phyloP scores from a whole-genome alignment of 1,284 basidiomycete species.

The Cryptococcus sp. region DNA sequence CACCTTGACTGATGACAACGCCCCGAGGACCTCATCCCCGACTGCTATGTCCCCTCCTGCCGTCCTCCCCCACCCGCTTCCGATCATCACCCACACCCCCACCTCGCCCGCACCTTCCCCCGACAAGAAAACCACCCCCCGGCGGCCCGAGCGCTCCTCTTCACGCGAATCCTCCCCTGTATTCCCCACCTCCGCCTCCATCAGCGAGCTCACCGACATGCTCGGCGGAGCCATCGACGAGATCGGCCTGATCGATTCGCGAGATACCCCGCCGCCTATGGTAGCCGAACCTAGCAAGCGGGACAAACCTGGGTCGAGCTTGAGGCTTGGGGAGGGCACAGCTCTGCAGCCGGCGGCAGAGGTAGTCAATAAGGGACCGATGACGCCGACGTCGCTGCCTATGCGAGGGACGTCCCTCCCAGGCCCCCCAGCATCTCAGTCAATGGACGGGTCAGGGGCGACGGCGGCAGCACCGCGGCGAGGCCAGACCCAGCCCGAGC shows the following conservation, averaged over 20 bases:
- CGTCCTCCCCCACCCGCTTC: slow-evolving; percentile 15
- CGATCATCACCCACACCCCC: slow-evolving; percentile 35
- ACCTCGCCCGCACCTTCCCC: slow-evolving; percentile 20
- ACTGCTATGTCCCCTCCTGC: slow-evolving; percentile 3
- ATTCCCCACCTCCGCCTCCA: slow-evolving; percentile 23
- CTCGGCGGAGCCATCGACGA: slow-evolving; percentile 49
- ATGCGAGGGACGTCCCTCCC: slow-evolving; percentile 34
- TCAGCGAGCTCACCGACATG: slow-evolving; percentile 46
- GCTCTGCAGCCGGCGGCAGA: slow-evolving; percentile 52
- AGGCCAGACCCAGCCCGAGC: slow-evolving; percentile 7
- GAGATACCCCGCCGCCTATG: slow-evolving; percentile 37
- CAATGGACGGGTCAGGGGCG: background rate
- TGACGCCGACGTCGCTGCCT: slow-evolving; percentile 42
- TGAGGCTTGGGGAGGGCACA: slow-evolving; percentile 5
- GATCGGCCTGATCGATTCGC: slow-evolving; percentile 40
- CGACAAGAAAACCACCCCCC: background rate
- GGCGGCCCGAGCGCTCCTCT: slow-evolving; percentile 15
- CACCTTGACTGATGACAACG: background rate
- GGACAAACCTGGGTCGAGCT: slow-evolving; percentile 10
- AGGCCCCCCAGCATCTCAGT: background rate
- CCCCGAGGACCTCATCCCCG: background rate
- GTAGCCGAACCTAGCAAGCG: slow-evolving; percentile 25
- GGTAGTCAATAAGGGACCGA: slow-evolving; percentile 52
- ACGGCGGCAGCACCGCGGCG: background rate
- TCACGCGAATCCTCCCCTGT: slow-evolving; percentile 8